Evolutionary conservation across 176 grass and related monocot genomes (phyloP).

Genomic region (Saccharum officinarum): DNA sequence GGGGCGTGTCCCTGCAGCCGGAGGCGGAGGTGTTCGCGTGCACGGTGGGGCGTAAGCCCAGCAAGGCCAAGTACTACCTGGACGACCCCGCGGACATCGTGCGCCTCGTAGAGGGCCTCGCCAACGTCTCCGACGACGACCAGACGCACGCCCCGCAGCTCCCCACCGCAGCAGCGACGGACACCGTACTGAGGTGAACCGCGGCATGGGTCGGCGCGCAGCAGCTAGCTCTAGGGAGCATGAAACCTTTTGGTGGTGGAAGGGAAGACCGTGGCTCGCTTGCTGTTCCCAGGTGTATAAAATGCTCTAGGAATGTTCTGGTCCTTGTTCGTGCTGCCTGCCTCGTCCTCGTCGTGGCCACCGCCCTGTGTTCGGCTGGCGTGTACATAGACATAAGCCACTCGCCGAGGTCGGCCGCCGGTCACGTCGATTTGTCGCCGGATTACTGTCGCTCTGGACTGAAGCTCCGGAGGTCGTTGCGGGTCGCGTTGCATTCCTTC

Average conservation of each 20-base stretch:
- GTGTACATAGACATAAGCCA: slow-evolving; percentile 8
- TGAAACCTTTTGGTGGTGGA: not conserved
- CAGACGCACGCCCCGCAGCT: not conserved
- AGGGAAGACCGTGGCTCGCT: not conserved
- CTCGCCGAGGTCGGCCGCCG: not conserved
- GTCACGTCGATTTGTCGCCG: not conserved
- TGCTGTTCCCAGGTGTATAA: not conserved
- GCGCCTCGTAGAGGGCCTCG: slow-evolving; percentile 74
- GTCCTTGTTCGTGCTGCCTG: not conserved
- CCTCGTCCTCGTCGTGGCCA: not conserved
- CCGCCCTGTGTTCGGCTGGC: not conserved
- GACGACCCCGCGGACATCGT: slow-evolving; percentile 75
- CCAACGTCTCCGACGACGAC: slow-evolving; percentile 55
- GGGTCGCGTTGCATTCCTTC: not conserved
- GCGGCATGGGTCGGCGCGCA: rapidly evolving
- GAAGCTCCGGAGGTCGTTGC: not conserved
- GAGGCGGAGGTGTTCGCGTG: slow-evolving; percentile 83
- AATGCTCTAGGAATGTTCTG: not conserved
- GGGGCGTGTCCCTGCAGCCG: slow-evolving; percentile 19
- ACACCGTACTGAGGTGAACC: slow-evolving; percentile 2
- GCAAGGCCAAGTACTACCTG: slow-evolving; percentile 97
- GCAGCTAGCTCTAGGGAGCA: not conserved
- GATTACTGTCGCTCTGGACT: not conserved
- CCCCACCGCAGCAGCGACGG: not conserved
- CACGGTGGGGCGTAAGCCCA: slow-evolving; percentile 87